Evolutionary conservation across 495 filamentous ascomycete species (phyloP), one percentile per base, ranked within the genome.

Genomic region (Aspergillus conjunctus): DNA sequence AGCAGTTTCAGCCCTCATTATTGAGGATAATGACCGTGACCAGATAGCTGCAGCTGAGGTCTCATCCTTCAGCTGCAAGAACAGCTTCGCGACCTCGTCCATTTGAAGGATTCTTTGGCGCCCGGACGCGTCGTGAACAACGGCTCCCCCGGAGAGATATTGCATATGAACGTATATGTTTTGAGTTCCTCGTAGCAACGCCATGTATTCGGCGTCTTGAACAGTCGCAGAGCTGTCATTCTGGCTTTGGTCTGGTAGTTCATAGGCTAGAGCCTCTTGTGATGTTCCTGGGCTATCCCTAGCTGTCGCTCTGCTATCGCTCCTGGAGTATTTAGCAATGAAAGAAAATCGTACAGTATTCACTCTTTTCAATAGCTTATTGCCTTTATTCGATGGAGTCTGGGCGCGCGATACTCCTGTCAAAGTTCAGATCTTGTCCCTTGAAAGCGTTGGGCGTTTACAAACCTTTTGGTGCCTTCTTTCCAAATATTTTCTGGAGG

Each of bases 261-360:
- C 55, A 18, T 21, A 31, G n/a, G 43, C 46, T 2, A 51, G 54
- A 14, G 55, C 51, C 33, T 58, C 59, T 22, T 48, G 31, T 17
- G 61, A 64, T 34, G 58, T 51, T 51, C 63, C 39, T 14, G 44
- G 33, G 17, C 64, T 65, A 43, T 68, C 65, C 9, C 59, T 44
- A 0, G 55, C 51, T 26, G 60, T 49, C 32, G 61, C 61, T 17
- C 56, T 63, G 20, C 58, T 61, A 32, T 58, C 60, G 34, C 63
- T 68, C 48, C 64, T 61, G n/a, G 62, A 54, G 9, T 63, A 54
- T 34, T 66, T 71, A 0, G 63, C 60, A 1, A 71, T 67, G 33
- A 71, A 66, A 3, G 71, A 73, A 37, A 73, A 73, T 15, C 71
- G 65, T 26, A 73, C 64, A 2, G 63, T 71, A 39, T 73, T 69